Conservation (phyloP, 2,329 filamentous ascomycete genomes). For the Alternaria sp. region DNA sequence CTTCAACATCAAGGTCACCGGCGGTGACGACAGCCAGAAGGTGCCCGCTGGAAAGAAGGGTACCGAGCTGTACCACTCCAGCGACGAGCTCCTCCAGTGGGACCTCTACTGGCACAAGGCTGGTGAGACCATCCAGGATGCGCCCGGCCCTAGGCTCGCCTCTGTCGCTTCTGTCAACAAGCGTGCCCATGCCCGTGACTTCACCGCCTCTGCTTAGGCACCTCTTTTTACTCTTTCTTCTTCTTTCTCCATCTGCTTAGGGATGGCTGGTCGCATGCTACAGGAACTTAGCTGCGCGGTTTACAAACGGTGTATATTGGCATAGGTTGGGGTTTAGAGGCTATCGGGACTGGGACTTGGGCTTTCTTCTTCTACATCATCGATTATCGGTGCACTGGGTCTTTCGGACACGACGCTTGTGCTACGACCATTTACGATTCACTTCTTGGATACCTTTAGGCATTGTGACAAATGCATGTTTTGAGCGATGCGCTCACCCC, state of each 20-base stretch:
- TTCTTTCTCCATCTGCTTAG: background rate
- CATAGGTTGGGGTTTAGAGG: background rate
- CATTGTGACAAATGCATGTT: slow-evolving; percentile 6
- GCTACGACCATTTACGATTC: slow-evolving; percentile 11
- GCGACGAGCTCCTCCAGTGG: slow-evolving; percentile 40
- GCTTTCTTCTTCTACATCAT: background rate
- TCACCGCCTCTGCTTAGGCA: slow-evolving; percentile 34
- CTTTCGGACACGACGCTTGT: background rate
- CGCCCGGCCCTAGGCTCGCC: slow-evolving; percentile 35
- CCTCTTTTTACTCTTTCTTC: background rate
- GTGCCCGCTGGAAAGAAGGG: slow-evolving; percentile 41
- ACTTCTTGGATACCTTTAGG: slow-evolving; percentile 3
- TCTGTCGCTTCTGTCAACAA: slow-evolving; percentile 22
- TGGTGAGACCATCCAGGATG: slow-evolving; percentile 29
- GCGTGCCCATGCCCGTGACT: slow-evolving; percentile 38
- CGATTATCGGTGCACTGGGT: slow-evolving; percentile 1
- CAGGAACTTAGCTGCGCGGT: background rate
- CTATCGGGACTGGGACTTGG: background rate
- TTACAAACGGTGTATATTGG: background rate
- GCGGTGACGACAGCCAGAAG: slow-evolving; percentile 34
- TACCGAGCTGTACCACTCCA: slow-evolving; percentile 39
- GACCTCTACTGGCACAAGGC: slow-evolving; percentile 43
- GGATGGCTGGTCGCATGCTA: background rate
- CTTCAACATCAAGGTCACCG: slow-evolving; percentile 47
- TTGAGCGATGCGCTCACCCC: background rate